A percentile compares a stretch with the other conserved stretches of the same genome.
These are phyloP conservation scores for Russula vinacea DNA, from an alignment of 768 basidiomycete species.

Conservation along the genomic window DNA sequence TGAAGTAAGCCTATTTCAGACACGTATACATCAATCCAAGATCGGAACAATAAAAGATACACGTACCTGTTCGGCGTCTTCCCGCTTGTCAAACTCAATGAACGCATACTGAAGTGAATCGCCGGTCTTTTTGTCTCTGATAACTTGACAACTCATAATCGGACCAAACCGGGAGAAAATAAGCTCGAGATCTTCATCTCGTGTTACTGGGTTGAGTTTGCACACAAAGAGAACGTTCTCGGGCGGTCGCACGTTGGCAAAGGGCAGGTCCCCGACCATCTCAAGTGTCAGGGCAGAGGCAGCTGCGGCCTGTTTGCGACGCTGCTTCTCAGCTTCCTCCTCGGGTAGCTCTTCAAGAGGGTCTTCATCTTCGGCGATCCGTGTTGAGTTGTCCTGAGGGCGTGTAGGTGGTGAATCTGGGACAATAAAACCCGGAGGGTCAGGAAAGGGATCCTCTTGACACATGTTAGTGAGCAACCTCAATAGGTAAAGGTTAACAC, in stretches of 20 bases:
- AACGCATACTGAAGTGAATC: conserved; percentile 98
- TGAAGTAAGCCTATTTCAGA: conserved; percentile 83
- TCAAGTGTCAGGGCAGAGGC: conserved; percentile 95
- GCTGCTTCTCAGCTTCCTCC: conserved; percentile 76
- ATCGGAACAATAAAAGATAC: not conserved
- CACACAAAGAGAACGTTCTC: conserved; percentile 99
- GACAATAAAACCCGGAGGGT: conserved; percentile 70
- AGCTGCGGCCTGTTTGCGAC: conserved; percentile 83
- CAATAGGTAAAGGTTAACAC: conserved; percentile 31
- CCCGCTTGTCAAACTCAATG: conserved; percentile 93
- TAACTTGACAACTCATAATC: conserved; percentile 97
- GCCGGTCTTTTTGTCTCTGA: conserved; percentile 91
- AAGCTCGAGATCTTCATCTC: conserved; percentile 93
- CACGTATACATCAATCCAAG: not conserved
- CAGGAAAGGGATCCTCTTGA: conserved; percentile 91
- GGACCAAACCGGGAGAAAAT: conserved; percentile 95
- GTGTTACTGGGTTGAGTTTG: conserved; percentile 94
- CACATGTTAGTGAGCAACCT: conserved; percentile 9
- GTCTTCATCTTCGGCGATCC: conserved; percentile 95
- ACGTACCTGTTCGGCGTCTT: conserved; percentile 88
- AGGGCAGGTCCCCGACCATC: conserved; percentile 99
- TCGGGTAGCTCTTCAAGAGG: conserved; percentile 77
- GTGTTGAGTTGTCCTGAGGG: conserved; percentile 80
- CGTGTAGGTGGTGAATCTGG: conserved; percentile 75
- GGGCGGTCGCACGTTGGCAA: conserved; percentile 95